Percentiles rank a stretch among this genome's conserved stretches.
Conservation (phyloP, 2,329 filamentous ascomycete genomes). For the Hirsutella thompsonii region DNA sequence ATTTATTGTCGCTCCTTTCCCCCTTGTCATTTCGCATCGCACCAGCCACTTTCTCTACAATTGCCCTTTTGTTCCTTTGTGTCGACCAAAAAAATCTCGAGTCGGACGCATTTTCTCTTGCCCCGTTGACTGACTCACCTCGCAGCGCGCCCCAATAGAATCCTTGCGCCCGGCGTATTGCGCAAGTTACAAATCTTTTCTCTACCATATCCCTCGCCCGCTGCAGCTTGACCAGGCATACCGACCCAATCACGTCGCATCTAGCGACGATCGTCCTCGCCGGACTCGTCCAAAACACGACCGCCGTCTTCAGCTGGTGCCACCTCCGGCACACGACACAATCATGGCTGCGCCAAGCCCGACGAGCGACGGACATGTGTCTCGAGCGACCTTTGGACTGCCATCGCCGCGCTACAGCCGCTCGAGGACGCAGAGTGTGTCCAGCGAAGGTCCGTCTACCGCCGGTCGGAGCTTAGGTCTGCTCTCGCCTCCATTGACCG, state of each 20-base stretch:
- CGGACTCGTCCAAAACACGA: neutral
- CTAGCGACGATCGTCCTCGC: neutral
- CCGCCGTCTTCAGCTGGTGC: neutral
- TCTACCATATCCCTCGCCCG: neutral
- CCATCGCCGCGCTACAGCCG: slow-evolving; percentile 20
- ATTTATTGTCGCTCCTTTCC: neutral
- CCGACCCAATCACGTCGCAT: neutral
- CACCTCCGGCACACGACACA: neutral
- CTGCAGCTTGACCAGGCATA: neutral
- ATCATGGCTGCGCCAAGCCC: slow-evolving; percentile 13
- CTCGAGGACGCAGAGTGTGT: slow-evolving; percentile 51
- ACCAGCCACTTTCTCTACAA: neutral
- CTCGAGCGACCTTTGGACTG: slow-evolving; percentile 20
- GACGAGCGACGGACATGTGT: slow-evolving; percentile 13
- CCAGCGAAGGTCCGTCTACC: slow-evolving; percentile 56
- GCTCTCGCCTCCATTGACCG: slow-evolving; percentile 48
- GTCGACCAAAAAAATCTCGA: neutral
- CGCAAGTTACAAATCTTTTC: neutral
- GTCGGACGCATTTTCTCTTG: neutral
- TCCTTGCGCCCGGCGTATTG: neutral
- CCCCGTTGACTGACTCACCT: neutral
- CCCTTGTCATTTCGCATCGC: neutral
- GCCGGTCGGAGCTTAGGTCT: slow-evolving; percentile 40
- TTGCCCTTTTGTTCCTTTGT: neutral
- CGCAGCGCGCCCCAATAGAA: neutral